Evolutionary conservation across 73 alveolate species (phyloP), one percentile per base, ranked within the genome.

Genomic region (Blepharisma stoltei): DNA sequence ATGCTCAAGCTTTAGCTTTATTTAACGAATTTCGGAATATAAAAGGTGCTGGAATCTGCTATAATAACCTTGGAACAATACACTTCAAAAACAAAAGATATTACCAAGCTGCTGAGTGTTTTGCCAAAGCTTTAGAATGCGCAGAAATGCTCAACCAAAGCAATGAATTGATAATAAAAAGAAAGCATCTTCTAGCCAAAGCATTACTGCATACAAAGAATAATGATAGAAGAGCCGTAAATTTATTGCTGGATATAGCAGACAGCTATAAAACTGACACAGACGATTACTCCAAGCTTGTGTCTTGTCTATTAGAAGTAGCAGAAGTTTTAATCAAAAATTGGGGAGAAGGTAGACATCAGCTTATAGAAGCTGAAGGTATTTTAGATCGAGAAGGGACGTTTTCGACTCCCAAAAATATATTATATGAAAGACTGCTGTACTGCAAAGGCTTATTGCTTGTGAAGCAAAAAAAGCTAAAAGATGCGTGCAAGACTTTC

Each of bases 1-100:
- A 71, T 18, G 89, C 90, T 60, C 87, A 86, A 43, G 93, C 93
- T 20, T 82, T 81, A 70, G 77, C 77, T 50, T 66, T 86, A 81
- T 77, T 86, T 78, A 9, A 14, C 14, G 83, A 83, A 43, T 32
- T 55, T 7, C 37, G 78, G 43, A 87, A 87, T 55, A 38, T 78
- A 43, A 75, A 83, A 50, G 89, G 88, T 9, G 89, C 89, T 45
- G 90, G 89, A 6, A 87, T 83, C 21, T 87, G 94, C 84, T 73
- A 83, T 43, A 87, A 85, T 41, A 87, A 87, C 71, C 80, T 87
- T 25, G 94, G 86, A 6, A 78, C 76, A 65, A 78, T 83, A 6
- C 70, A 87, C 65, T 87, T 45, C 70, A 76, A 78, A 68, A 77
- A 87, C 73, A 77, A 44, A 38, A 77, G 85, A 46, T 86, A 49